These are phyloP conservation scores for Podospora comata DNA, from an alignment of 495 filamentous ascomycete genomes.

Conservation along the genomic window DNA sequence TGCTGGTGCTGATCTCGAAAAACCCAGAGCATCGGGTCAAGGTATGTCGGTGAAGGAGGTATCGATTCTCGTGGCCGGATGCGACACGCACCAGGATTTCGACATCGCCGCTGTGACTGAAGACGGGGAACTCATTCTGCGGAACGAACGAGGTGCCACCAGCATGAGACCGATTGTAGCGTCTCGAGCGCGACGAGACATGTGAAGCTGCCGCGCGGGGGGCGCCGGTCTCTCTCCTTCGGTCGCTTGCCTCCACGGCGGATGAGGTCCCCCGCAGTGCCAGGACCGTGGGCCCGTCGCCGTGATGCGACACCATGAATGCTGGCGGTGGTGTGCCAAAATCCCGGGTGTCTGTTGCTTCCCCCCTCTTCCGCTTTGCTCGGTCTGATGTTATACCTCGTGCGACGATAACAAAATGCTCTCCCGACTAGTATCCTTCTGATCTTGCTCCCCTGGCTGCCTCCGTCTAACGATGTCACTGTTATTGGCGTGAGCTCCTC, in stretches of 20 bases:
- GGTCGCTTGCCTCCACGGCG: slow-evolving; percentile 38
- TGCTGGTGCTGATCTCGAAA: slow-evolving; percentile 84
- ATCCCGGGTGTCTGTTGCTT: slow-evolving; percentile 14
- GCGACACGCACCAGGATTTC: slow-evolving; percentile 72
- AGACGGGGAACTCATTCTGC: slow-evolving; percentile 89
- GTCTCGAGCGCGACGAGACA: slow-evolving; percentile 62
- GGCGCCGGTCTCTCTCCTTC: slow-evolving; percentile 34
- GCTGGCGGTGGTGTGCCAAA: slow-evolving; percentile 24
- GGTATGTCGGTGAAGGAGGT: slow-evolving; percentile 80
- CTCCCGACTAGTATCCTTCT: neutral
- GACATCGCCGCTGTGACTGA: slow-evolving; percentile 85
- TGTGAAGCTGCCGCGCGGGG: slow-evolving; percentile 49
- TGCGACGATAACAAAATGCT: neutral
- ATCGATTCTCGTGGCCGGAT: slow-evolving; percentile 71
- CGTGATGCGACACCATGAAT: slow-evolving; percentile 69
- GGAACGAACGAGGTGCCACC: slow-evolving; percentile 67
- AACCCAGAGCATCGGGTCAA: slow-evolving; percentile 86
- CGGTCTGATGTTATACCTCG: neutral
- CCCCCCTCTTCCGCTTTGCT: neutral
- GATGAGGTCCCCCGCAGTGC: slow-evolving; percentile 59
- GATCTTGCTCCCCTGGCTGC: slow-evolving; percentile 22
- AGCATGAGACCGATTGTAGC: slow-evolving; percentile 76
- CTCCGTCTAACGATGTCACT: slow-evolving; percentile 15
- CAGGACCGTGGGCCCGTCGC: slow-evolving; percentile 49
- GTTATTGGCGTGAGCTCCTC: slow-evolving; percentile 7